Base-by-base conservation (phyloP, 1,284 basidiomycete species). In the Moniliella sp. region DNA sequence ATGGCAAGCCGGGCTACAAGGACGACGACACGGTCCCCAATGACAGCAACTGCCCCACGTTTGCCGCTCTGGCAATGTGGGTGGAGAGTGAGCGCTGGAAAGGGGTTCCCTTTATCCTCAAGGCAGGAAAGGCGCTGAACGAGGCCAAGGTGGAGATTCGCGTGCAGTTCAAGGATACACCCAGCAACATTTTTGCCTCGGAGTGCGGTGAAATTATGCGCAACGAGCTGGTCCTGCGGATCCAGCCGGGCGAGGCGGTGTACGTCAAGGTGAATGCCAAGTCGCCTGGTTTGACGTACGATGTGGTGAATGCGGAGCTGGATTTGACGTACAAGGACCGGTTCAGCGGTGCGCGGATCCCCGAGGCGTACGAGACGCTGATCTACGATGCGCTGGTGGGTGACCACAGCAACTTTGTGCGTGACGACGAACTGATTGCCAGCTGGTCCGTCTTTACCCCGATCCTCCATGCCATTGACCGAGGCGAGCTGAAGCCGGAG, bases 21-120 rank as follows among this genome's bases (percentile, higher is more conserved):
- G 59, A 62, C 27, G 61, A 62, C 36, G 61, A 62, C 30, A 55
- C 57, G 1, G 61, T 62, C 4, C 59, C 61, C 33, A 61, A 62
- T 42, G 55, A 62, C 37, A 52, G 48, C 36, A 61, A 58, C 45
- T 61, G 59, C 29, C 60, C 57, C 16, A 62, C 61, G 3, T 62
- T 59, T 30, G 60, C 59, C 13, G 61, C 59, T 3, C 29, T 62
- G 19, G 45, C 50, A 8, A 32, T 58, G 9, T 51, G 37, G 28
- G 47, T 58, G 25, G 52, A 58, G 39, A 55, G 48, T 36, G 43
- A 45, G 25, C 46, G 56, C 18, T 58, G 56, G 56, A 41, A 49
- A 36, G 54, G 46, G 17, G 56, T 58, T 18, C 56, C 56, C 15
- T 58, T 58, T 32, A 53, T 58, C 32, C 46, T 58, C 34, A 53